A percentile compares a stretch with the other conserved stretches of the same genome.
phyloP scores from a whole-genome alignment of 2,329 filamentous ascomycete genomes.

The Trichoderma aggressivum region DNA sequence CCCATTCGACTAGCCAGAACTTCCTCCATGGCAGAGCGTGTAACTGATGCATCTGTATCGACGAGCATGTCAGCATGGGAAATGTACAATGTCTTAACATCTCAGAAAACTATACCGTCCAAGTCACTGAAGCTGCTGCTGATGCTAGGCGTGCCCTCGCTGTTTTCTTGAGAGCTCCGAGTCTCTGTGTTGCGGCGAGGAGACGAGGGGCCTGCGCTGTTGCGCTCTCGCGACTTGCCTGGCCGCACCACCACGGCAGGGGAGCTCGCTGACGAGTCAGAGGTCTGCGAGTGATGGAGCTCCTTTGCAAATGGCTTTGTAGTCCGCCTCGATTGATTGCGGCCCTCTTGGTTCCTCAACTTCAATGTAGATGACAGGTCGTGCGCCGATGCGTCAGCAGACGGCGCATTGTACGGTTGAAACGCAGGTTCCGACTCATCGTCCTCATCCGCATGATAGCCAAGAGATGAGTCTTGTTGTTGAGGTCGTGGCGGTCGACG shows the following conservation, averaged over 20 bases:
- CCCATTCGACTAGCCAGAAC: slow-evolving; percentile 59
- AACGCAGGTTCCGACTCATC: slow-evolving; percentile 57
- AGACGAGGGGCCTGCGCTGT: slow-evolving; percentile 47
- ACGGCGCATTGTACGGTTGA: slow-evolving; percentile 42
- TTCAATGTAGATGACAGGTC: slow-evolving; percentile 54
- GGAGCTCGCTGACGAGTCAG: slow-evolving; percentile 61
- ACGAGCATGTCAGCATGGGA: neutral
- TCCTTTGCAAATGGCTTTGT: slow-evolving; percentile 32
- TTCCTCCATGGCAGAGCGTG: slow-evolving; percentile 76
- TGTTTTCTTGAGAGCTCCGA: slow-evolving; percentile 54
- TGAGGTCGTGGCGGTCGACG: slow-evolving; percentile 55
- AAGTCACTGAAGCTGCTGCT: slow-evolving; percentile 84
- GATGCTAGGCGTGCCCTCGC: slow-evolving; percentile 74
- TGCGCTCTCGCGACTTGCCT: slow-evolving; percentile 32
- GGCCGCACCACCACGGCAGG: slow-evolving; percentile 38
- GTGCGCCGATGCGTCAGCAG: slow-evolving; percentile 36
- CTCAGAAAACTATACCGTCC: slow-evolving; percentile 54
- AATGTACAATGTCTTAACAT: neutral
- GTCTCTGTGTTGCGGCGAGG: slow-evolving; percentile 57
- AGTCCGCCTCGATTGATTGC: slow-evolving; percentile 32
- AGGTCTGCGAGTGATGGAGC: slow-evolving; percentile 51
- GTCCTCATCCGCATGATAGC: slow-evolving; percentile 51
- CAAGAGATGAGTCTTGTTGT: slow-evolving; percentile 32
- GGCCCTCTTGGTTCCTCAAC: slow-evolving; percentile 36
- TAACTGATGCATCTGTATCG: slow-evolving; percentile 67